Evolutionary conservation across 176 grass and related monocot species (phyloP).

Genomic region (Melocanna baccifera): DNA sequence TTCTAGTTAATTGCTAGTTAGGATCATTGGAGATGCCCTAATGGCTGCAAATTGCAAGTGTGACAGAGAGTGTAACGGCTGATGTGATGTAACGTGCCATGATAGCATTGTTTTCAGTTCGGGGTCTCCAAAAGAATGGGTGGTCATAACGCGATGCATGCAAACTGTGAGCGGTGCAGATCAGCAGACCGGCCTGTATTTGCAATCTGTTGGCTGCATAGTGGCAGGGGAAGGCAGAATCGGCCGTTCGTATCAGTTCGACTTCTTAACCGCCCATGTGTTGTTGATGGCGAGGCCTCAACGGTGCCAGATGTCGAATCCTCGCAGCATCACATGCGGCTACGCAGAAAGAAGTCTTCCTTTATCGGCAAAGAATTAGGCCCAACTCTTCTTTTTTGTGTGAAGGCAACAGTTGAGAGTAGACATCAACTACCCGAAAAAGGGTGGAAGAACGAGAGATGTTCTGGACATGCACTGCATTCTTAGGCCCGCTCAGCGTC

Average conservation of each 20-base stretch:
- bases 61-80: background rate
- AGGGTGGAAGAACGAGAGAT: background rate
- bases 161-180: background rate
- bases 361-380: background rate
- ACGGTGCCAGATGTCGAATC: background rate
- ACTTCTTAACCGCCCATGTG: background rate
- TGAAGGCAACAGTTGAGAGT: background rate
- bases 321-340: slow-evolving; percentile 14
- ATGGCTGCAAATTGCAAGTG: background rate
- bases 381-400: background rate
- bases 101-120: slow-evolving; percentile 11
- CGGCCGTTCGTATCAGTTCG: too few species aligned
- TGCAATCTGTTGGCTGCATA: slow-evolving; percentile 8
- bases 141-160: background rate
- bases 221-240: background rate
- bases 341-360: background rate
- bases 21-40: too few species aligned
- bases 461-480: background rate
- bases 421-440: background rate
- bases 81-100: background rate
- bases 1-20: too few species aligned
- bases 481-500: too few species aligned
- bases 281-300: slow-evolving; percentile 26
- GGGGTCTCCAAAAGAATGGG: slow-evolving; percentile 7
- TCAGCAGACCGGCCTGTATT: background rate